Base-by-base conservation (phyloP, 129 eudicot genomes). In the Flaveria linearis region DNA sequence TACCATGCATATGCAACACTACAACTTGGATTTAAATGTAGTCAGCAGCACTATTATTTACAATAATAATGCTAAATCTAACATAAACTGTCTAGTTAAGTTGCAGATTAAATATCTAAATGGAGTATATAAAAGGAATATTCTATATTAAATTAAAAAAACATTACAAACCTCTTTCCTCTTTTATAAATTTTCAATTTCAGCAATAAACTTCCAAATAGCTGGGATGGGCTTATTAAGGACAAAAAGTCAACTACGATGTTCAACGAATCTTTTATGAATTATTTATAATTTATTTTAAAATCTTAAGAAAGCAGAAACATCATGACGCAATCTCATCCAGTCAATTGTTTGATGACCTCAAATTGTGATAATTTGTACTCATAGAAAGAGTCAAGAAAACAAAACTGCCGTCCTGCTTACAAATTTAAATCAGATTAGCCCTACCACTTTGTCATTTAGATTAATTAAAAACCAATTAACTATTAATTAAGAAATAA, bases 341-440 rank as follows among this genome's bases (percentile, higher is more conserved):
- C 39, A 57, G 20, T 73, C 23, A 65, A 55, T 41, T 12, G 43
- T 17, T 73, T 26, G 3, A 53, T 53, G 73, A 80, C 61, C 43
- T 49, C 45, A 17, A 39, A 65, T 23, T 49, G 30, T 66, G 74
- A 80, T 69, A 73, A 65, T 22, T 14, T 43, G 17, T 53, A 23
- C 65, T 45, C 33, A 73, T 1, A 65, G 49, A 53, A 73, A 69
- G 79, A 65, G 52, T 73, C 83, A 80, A 55, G 9, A 68, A 80
- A 68, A 80, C 84, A 80, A 7, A 74, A 52, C 26, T 56, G 84
- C 84, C 84, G 84, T 80, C 84, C 70, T 62, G 72, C 56, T 72
- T 49, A 72, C 60, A 25, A 9, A 72, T 50, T 62, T 71, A 1
- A 71, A 71, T 72, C 42, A 23, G n/a, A 10, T 64, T 72, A 72